Evolutionary conservation across 148 eudicot species (phyloP).

Genomic region (Rhododendron henanense): DNA sequence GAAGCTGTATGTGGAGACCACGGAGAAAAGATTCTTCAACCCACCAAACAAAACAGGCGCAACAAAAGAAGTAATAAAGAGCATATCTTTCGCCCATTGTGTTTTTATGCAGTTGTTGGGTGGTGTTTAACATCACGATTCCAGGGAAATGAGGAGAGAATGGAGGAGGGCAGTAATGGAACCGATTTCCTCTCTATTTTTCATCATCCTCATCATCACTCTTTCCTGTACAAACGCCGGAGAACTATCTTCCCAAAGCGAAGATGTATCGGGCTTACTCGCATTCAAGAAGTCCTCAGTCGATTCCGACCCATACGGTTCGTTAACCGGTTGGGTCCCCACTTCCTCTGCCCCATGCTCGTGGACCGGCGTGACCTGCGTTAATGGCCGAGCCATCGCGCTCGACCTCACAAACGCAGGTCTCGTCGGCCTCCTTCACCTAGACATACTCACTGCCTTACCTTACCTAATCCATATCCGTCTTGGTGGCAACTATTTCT

Average conservation of each 20-base stretch:
- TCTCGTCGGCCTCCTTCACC: constrained; percentile 28
- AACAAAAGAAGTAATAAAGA: not conserved
- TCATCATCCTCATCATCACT: constrained; percentile 9
- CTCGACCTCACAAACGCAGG: constrained; percentile 32
- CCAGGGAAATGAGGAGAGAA: not conserved
- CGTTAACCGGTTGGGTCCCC: constrained; percentile 22
- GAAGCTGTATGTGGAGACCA: not conserved
- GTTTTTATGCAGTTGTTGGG: not conserved
- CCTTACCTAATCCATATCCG: constrained; percentile 21
- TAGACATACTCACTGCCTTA: constrained; percentile 29
- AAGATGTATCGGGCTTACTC: constrained; percentile 21
- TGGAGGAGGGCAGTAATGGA: constrained; percentile 2
- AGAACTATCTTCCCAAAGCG: constrained; percentile 3
- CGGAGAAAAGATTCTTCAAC: constrained; percentile 1
- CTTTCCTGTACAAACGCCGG: constrained; percentile 11
- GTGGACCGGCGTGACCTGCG: constrained; percentile 39
- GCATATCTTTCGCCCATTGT: not conserved
- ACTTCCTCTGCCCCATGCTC: constrained; percentile 33
- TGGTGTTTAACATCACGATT: not conserved
- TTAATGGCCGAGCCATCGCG: constrained; percentile 18
- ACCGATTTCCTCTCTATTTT: not conserved
- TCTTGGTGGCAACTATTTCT: constrained; percentile 32
- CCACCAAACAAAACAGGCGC: constrained; percentile 1
- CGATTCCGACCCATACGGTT: constrained; percentile 29
- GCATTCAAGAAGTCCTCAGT: constrained; percentile 41